Percentiles rank a stretch among this genome's conserved stretches.
Conservation (phyloP, 352 stramenopile genomes). For the Phytophthora sp. region DNA sequence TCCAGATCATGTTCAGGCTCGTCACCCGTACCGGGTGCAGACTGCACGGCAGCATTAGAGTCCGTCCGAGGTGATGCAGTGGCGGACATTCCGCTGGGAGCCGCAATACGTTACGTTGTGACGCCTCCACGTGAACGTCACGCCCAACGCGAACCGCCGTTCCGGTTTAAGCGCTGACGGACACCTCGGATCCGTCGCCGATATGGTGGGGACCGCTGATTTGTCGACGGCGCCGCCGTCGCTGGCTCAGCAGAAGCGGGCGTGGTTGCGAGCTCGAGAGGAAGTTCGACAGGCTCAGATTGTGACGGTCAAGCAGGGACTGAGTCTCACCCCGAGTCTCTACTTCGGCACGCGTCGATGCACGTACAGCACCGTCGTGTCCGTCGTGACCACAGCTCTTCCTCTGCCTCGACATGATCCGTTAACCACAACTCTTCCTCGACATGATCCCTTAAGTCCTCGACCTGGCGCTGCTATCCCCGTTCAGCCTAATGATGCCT, state of each 20-base stretch:
- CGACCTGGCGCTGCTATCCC: slow-evolving; percentile 1
- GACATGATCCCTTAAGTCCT: slow-evolving; percentile 31
- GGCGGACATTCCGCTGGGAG: no score
- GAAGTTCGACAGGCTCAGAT: slow-evolving; percentile 56
- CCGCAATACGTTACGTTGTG: slow-evolving; percentile 23
- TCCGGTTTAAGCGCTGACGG: slow-evolving; percentile 27
- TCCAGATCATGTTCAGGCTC: slow-evolving; percentile 1
- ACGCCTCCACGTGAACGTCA: neutral
- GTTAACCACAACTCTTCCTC: slow-evolving; percentile 30
- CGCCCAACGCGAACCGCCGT: slow-evolving; percentile 21
- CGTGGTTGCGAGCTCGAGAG: slow-evolving; percentile 61
- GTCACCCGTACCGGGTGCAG: neutral
- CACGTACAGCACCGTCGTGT: slow-evolving; percentile 79
- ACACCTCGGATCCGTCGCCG: slow-evolving; percentile 16
- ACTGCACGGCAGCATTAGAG: no score
- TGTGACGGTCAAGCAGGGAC: slow-evolving; percentile 62
- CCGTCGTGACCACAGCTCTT: slow-evolving; percentile 62
- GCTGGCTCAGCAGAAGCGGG: slow-evolving; percentile 38
- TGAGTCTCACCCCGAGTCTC: slow-evolving; percentile 58
- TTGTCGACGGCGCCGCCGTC: no score
- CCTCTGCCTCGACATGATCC: slow-evolving; percentile 40
- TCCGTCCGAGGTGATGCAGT: no score
- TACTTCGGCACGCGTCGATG: slow-evolving; percentile 78
- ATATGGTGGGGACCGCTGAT: slow-evolving; percentile 22
- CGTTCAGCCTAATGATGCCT: slow-evolving; percentile 4